Conservation (phyloP, 306 rosid species). For the Cicer judaicum region DNA sequence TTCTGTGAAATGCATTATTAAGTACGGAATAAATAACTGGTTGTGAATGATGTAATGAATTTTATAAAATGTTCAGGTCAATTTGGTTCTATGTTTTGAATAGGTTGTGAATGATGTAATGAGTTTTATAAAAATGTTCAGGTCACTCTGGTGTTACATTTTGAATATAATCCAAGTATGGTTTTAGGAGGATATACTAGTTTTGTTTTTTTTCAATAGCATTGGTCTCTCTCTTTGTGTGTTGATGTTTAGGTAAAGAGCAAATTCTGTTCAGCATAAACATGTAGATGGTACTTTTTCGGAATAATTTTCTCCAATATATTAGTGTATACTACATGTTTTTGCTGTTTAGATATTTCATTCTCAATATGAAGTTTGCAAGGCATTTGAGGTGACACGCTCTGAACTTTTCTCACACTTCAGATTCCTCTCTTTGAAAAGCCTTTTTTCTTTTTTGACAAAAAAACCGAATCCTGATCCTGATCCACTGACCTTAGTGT, state of each 20-base stretch:
- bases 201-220: background rate
- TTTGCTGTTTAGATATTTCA: constrained; percentile 10
- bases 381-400: background rate
- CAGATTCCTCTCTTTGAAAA: no score
- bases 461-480: no score
- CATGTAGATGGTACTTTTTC: background rate
- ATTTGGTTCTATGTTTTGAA: no score
- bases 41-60: constrained; percentile 26
- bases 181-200: background rate
- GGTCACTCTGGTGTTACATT: background rate
- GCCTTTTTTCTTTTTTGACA: no score
- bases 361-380: background rate
- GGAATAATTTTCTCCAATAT: background rate
- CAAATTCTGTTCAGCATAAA: background rate
- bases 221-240: background rate
- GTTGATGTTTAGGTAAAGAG: background rate
- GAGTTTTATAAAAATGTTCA: background rate
- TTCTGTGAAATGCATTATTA: background rate
- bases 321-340: background rate
- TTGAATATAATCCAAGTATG: background rate
- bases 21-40: constrained; percentile 11
- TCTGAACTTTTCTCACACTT: background rate
- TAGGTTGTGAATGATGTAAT: constrained; percentile 29
- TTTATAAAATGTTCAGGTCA: background rate
- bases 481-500: no score